Conservation (phyloP, 2,329 filamentous ascomycete genomes). For the Incumbomyces lentus region DNA sequence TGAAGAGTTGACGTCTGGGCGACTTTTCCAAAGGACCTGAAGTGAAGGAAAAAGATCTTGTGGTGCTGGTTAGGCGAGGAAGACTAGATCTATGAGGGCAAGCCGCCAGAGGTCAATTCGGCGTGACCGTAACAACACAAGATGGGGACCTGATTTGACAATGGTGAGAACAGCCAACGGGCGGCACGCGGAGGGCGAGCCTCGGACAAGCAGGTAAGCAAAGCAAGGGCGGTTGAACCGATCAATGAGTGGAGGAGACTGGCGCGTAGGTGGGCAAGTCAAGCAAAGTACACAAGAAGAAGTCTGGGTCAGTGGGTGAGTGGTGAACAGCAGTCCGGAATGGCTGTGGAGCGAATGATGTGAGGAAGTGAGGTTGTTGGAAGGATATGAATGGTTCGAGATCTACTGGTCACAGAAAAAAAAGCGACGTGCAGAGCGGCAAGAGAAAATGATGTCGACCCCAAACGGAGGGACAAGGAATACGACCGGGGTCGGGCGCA, state of each 20-base stretch:
- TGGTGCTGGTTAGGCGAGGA: slow-evolving; percentile 5
- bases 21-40: not conserved
- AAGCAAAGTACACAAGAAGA: slow-evolving; percentile 1
- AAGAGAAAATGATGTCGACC: slow-evolving; percentile 8
- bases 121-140: slow-evolving; percentile 7
- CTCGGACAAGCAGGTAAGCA: not conserved
- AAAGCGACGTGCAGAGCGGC: slow-evolving; percentile 5
- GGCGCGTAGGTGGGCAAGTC: slow-evolving; percentile 7
- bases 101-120: slow-evolving; percentile 3
- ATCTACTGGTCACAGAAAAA: slow-evolving; percentile 7
- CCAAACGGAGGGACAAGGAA: not conserved
- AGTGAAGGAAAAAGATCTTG: slow-evolving; percentile 2
- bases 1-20: not conserved
- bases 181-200: slow-evolving; percentile 6
- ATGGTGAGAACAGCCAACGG: not conserved
- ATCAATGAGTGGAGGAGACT: slow-evolving; percentile 9
- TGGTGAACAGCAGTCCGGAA: slow-evolving; percentile 3
- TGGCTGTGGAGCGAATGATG: slow-evolving; percentile 3
- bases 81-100: slow-evolving; percentile 4
- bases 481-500: slow-evolving; percentile 1
- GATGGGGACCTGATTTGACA: not conserved
- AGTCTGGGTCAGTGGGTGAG: not conserved
- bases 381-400: slow-evolving; percentile 8
- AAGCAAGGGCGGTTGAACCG: slow-evolving; percentile 2
- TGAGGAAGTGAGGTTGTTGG: slow-evolving; percentile 6